A percentile compares a stretch with the other conserved stretches of the same genome.
Conservation (phyloP, 805 yeast genomes). For the Spathaspora hagerdaliae region DNA sequence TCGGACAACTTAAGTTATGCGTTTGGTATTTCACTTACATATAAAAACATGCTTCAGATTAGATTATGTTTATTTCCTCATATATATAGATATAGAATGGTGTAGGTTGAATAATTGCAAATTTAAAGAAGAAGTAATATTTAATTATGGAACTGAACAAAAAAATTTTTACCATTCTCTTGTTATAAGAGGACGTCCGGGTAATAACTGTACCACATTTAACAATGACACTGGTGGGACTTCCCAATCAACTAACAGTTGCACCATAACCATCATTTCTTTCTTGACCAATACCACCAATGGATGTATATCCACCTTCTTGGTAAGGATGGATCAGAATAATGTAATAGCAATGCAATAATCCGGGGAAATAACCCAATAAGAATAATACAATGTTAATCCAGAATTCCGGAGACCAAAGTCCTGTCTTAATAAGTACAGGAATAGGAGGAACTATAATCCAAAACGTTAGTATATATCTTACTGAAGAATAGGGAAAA, state of each 20-base stretch:
- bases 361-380: slow-evolving; percentile 74
- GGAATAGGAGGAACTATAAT: slow-evolving; percentile 67
- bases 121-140: too few species aligned
- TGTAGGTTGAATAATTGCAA: too few species aligned
- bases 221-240: too few species aligned
- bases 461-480: slow-evolving; percentile 6
- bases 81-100: too few species aligned
- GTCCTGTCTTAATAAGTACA: slow-evolving; percentile 67
- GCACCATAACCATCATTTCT: too few species aligned
- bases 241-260: too few species aligned
- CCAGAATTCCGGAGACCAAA: slow-evolving; percentile 63
- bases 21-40: slow-evolving; percentile 5
- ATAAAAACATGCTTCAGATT: background rate
- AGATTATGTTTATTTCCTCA: too few species aligned
- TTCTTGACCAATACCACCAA: slow-evolving; percentile 13
- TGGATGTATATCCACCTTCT: slow-evolving; percentile 17
- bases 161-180: too few species aligned
- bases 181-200: too few species aligned
- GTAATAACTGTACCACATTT: too few species aligned
- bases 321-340: slow-evolving; percentile 65
- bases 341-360: slow-evolving; percentile 74
- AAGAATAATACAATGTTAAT: slow-evolving; percentile 69
- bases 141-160: too few species aligned
- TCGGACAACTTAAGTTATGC: slow-evolving; percentile 48
- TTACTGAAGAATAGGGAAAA: background rate